Evolutionary conservation across 169 alveolate genomes (phyloP).

Genomic region (Plasmodium chabaudi): DNA sequence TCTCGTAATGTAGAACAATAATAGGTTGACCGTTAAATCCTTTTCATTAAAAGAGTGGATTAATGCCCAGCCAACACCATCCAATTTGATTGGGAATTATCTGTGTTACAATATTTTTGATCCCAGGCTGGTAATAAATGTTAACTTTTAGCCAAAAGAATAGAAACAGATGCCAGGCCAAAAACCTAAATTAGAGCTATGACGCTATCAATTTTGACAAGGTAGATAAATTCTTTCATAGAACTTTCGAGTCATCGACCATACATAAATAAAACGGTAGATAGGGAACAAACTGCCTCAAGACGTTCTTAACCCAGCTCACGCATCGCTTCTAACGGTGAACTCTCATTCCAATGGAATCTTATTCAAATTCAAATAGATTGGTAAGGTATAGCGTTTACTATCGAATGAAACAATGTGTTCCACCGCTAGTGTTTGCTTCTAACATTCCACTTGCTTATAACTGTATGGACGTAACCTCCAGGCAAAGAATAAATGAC

Average conservation of each 20-base stretch:
- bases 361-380: slow-evolving; percentile 72
- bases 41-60: slow-evolving; percentile 18
- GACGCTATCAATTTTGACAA: slow-evolving; percentile 29
- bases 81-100: slow-evolving; percentile 23
- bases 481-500: slow-evolving; percentile 23
- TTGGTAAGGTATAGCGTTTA: slow-evolving; percentile 54
- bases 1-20: slow-evolving; percentile 23
- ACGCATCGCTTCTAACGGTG: slow-evolving; percentile 77
- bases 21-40: slow-evolving; percentile 21
- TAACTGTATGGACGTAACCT: slow-evolving; percentile 26
- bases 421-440: slow-evolving; percentile 38
- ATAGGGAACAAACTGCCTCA: slow-evolving; percentile 81
- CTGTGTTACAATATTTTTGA: slow-evolving; percentile 19
- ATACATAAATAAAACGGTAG: slow-evolving; percentile 70
- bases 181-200: slow-evolving; percentile 11
- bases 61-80: slow-evolving; percentile 25
- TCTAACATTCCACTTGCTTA: slow-evolving; percentile 21
- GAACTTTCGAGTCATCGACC: slow-evolving; percentile 45
- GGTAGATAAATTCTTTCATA: slow-evolving; percentile 34
- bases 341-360: slow-evolving; percentile 80
- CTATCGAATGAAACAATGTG: slow-evolving; percentile 51
- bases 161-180: slow-evolving; percentile 27
- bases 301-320: slow-evolving; percentile 81
- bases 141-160: slow-evolving; percentile 18
- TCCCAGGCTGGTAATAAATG: slow-evolving; percentile 18